phyloP scores from a whole-genome alignment of 495 filamentous ascomycete genomes.

The Glutinoglossum americanum region DNA sequence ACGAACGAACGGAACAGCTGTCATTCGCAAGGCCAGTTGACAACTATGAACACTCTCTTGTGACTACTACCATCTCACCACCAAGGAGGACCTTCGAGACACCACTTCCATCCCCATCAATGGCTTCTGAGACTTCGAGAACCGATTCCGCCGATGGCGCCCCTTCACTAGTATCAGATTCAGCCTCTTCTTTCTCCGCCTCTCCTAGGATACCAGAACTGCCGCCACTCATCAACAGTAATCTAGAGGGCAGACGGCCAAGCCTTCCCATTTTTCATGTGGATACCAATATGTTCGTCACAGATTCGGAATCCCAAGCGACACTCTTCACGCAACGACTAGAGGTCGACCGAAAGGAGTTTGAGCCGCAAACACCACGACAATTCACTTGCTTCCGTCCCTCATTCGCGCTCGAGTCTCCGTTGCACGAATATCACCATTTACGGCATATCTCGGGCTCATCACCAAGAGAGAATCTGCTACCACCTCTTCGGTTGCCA shows the following conservation, averaged over 20 bases:
- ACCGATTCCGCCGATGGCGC: slow-evolving; percentile 37
- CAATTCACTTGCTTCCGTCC: background rate
- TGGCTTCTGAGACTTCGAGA: slow-evolving; percentile 34
- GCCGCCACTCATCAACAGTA: slow-evolving; percentile 14
- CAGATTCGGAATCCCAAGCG: background rate
- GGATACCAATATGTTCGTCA: background rate
- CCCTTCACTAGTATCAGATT: slow-evolving; percentile 52
- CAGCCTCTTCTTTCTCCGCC: slow-evolving; percentile 38
- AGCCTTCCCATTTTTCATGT: slow-evolving; percentile 4
- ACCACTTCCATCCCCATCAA: slow-evolving; percentile 46
- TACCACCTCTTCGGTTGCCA: background rate
- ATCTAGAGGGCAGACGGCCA: slow-evolving; percentile 9
- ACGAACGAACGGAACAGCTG: background rate
- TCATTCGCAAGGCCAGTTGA: slow-evolving; percentile 1
- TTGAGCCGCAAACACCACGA: background rate
- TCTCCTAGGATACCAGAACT: slow-evolving; percentile 25
- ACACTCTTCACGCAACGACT: background rate
- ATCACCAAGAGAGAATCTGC: background rate
- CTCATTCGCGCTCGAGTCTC: background rate
- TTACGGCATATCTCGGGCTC: background rate
- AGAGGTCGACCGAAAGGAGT: background rate
- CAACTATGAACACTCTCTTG: background rate
- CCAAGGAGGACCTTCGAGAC: slow-evolving; percentile 24
- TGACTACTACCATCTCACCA: slow-evolving; percentile 6
- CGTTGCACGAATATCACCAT: background rate